A percentile compares a stretch with the other conserved stretches of the same genome.
These are phyloP conservation scores for Guyanaporus albipodus DNA, from an alignment of 768 basidiomycete species.

Conservation along the genomic window DNA sequence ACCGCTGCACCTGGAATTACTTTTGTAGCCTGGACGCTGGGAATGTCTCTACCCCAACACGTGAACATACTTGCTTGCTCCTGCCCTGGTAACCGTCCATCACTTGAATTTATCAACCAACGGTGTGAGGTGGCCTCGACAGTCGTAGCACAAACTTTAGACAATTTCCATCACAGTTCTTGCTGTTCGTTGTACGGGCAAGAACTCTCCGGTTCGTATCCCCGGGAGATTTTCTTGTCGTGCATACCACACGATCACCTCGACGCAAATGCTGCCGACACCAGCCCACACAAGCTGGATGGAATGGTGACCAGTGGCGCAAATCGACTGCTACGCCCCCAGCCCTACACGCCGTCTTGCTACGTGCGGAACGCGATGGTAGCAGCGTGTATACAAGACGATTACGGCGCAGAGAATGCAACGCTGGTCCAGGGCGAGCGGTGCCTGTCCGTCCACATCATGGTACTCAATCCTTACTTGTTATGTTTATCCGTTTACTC, in stretches of 20 bases:
- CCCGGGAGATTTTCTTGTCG: not conserved
- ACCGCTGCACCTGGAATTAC: not conserved
- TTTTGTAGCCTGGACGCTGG: not conserved
- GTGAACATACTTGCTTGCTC: too few species aligned
- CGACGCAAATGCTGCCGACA: not conserved
- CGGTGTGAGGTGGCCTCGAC: too few species aligned
- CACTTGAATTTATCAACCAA: too few species aligned
- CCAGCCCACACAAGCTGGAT: conserved; percentile 2
- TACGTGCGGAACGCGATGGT: conserved; percentile 6
- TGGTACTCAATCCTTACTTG: too few species aligned
- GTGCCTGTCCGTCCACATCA: not conserved
- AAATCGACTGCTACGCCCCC: conserved; percentile 3
- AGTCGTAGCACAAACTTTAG: too few species aligned
- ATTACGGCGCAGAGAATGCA: conserved; percentile 1
- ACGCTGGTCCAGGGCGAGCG: not conserved
- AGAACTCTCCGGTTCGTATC: not conserved
- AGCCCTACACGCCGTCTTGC: conserved; percentile 16
- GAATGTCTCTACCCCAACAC: too few species aligned
- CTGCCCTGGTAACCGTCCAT: too few species aligned
- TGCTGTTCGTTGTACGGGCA: too few species aligned
- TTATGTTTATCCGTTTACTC: too few species aligned
- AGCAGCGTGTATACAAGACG: conserved; percentile 4
- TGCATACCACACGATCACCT: conserved; percentile 6
- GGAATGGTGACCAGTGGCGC: not conserved
- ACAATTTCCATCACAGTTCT: too few species aligned